phyloP scores from a whole-genome alignment of 2,329 filamentous ascomycete genomes.

The Alternaria conjuncta region DNA sequence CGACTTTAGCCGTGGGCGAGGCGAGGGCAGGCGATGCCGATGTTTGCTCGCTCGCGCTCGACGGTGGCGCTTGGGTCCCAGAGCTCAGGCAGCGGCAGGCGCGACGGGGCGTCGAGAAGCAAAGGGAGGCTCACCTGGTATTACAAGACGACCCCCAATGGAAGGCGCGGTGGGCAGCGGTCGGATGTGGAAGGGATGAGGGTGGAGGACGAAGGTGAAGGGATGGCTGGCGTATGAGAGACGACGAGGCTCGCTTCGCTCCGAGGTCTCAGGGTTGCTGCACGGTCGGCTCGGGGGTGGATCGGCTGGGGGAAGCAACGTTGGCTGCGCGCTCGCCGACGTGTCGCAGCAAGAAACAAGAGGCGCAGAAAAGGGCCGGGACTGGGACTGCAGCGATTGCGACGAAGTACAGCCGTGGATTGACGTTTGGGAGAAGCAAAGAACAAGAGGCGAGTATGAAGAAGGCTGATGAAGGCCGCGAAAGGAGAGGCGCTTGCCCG shows the following conservation, averaged over 20 bases:
- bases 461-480: slow-evolving; percentile 24
- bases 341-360: slow-evolving; percentile 35
- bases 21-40: slow-evolving; percentile 8
- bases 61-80: slow-evolving; percentile 12
- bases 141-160: slow-evolving; percentile 23
- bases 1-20: slow-evolving; percentile 6
- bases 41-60: slow-evolving; percentile 8
- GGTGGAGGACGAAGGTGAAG: slow-evolving; percentile 23
- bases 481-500: slow-evolving; percentile 32
- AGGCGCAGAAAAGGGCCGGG: slow-evolving; percentile 17
- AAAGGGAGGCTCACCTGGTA: slow-evolving; percentile 37
- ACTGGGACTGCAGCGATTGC: slow-evolving; percentile 36
- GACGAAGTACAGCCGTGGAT: slow-evolving; percentile 16
- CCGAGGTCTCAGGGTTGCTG: slow-evolving; percentile 35
- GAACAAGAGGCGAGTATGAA: slow-evolving; percentile 12
- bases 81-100: slow-evolving; percentile 9
- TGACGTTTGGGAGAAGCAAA: slow-evolving; percentile 19
- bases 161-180: slow-evolving; percentile 5
- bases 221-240: slow-evolving; percentile 36
- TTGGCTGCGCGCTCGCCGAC: slow-evolving; percentile 19
- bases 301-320: slow-evolving; percentile 22
- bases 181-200: slow-evolving; percentile 10
- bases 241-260: slow-evolving; percentile 40
- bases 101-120: slow-evolving; percentile 1
- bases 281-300: slow-evolving; percentile 35